Base-by-base conservation (phyloP, 805 yeast species). In the Saccharomycopsis fibuligera region DNA sequence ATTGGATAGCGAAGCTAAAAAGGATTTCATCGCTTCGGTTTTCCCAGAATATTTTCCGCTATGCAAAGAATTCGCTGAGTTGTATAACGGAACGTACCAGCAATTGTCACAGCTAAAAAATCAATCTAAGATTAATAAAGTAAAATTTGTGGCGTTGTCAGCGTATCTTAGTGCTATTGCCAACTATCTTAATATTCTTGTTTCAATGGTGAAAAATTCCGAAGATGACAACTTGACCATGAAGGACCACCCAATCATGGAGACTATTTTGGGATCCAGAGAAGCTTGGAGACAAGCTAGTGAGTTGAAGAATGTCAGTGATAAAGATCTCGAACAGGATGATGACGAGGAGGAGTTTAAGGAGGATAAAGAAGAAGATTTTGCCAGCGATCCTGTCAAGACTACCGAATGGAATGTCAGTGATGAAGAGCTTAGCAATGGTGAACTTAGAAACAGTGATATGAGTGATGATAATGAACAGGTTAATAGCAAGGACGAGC, bases 181-280 rank as follows among this genome's bases (percentile, higher is more conserved):
- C 3, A 76, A 89, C 4, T 91, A 89, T 62, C 78, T 91, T 58
- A 84, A 96, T 2, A 61, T 93, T 14, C 78, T 91, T 54, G 65
- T 77, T 16, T 79, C 79, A 35, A 74, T 77, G 40, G 60, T 82
- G 35, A 68, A 69, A 21, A 81, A 78, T 24, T 83, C 79, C 45
- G 69, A 73, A 2, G 75, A 80, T 53, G 62, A 70, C 30, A 57
- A 50, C 19, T 60, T 63, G 49, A 67, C 76, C 9, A 80, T 90
- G 83, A 88, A 87, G 58, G 95, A 87, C 48, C 91, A 85, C 56
- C 85, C 91, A 2, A 83, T 91, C 1, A 91, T 93, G 96, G 89
- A 86, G 59, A 76, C 84, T 25, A 81, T 91, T 30, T 68, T 91
- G 47, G 80, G 84, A 46, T 74, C 93, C 2, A 75, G 95, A 56